Evolutionary conservation across 345 rosid genomes (phyloP).

Genomic region (Excoecaria cochinchinensis): DNA sequence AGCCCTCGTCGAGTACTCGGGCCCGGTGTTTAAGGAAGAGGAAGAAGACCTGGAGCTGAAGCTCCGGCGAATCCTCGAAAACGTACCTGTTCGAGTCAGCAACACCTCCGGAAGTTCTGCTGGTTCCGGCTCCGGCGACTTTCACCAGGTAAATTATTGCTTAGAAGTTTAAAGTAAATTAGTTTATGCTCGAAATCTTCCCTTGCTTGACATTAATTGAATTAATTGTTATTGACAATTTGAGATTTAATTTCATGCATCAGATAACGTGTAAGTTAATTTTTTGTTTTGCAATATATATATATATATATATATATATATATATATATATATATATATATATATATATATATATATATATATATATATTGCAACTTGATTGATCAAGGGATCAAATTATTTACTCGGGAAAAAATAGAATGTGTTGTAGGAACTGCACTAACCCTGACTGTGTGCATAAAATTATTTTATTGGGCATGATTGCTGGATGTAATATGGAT

Average conservation of each 20-base stretch:
- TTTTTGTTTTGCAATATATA: no score
- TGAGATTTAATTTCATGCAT: background rate
- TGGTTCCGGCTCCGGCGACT: conserved; percentile 94
- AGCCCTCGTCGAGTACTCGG: conserved; percentile 71
- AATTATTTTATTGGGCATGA: background rate
- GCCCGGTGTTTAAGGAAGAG: conserved; percentile 71
- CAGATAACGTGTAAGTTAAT: background rate
- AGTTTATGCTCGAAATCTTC: background rate
- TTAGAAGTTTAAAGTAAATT: background rate
- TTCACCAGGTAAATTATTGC: conserved; percentile 68
- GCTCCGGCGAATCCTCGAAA: conserved; percentile 87
- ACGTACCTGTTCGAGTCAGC: conserved; percentile 92
- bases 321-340: no score
- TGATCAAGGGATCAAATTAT: background rate
- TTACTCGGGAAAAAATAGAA: background rate
- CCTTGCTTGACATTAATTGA: background rate
- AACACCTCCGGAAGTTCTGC: conserved; percentile 98
- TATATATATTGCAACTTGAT: background rate
- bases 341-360: no score
- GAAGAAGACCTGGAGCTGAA: conserved; percentile 91
- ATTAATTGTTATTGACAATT: background rate
- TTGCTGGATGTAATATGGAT: background rate
- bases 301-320: no score
- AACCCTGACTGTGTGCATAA: background rate
- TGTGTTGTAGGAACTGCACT: background rate